phyloP scores from a whole-genome alignment of 1,284 basidiomycete species.

The Ustilago trichophora region DNA sequence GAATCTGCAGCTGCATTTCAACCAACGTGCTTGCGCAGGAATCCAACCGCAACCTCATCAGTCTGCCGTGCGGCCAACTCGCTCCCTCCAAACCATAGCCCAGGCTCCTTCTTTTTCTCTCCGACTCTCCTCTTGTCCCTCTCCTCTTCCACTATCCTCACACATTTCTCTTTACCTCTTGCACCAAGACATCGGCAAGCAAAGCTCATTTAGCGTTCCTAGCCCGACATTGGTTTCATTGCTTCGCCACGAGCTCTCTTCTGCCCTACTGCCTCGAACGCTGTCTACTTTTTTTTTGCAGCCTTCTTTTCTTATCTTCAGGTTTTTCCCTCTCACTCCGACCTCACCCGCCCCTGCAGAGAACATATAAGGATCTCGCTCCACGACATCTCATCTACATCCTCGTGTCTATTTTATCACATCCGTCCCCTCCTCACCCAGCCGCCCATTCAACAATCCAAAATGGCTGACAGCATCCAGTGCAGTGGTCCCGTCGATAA shows the following conservation, averaged over 20 bases:
- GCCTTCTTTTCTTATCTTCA: no score
- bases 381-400: no score
- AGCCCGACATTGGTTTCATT: neutral
- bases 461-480: conserved; percentile 32
- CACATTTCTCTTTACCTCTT: neutral
- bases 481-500: conserved; percentile 38
- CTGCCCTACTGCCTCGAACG: no score
- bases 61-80: conserved; percentile 18
- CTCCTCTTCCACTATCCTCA: neutral
- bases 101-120: no score
- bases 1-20: neutral
- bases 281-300: no score
- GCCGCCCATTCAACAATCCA: neutral
- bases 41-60: conserved; percentile 13
- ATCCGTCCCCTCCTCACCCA: neutral
- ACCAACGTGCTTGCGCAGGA: neutral
- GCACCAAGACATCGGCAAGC: no score
- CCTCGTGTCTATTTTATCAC: no score
- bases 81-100: no score
- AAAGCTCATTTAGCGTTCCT: conserved; percentile 8
- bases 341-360: neutral
- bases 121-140: no score
- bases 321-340: no score
- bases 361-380: neutral
- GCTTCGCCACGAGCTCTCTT: neutral